These are phyloP conservation scores for Cytospora leucostoma DNA, from an alignment of 2,329 filamentous ascomycete genomes.

Conservation along the genomic window DNA sequence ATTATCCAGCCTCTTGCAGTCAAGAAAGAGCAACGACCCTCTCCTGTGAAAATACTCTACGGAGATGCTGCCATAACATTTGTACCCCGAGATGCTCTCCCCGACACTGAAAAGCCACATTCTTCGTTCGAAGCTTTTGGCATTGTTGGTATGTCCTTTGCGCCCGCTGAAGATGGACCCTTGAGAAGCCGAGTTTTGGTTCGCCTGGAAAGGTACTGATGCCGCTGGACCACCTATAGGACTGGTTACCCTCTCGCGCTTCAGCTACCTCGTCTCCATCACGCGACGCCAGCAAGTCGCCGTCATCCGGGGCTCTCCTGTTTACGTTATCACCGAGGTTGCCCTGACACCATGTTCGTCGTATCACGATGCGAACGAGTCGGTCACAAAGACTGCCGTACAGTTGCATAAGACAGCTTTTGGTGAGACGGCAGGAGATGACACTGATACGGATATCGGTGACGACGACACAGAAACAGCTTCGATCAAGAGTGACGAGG, in stretches of 20 bases:
- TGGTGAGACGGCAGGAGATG: slow-evolving; percentile 40
- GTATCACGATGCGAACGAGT: slow-evolving; percentile 69
- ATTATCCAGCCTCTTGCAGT: slow-evolving; percentile 71
- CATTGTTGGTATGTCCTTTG: slow-evolving; percentile 52
- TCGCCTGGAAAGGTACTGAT: slow-evolving; percentile 18
- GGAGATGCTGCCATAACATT: slow-evolving; percentile 53
- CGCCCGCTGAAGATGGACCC: background rate
- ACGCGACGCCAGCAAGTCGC: slow-evolving; percentile 86
- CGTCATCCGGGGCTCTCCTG: slow-evolving; percentile 75
- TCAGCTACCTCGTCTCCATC: slow-evolving; percentile 84
- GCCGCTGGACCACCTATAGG: slow-evolving; percentile 53
- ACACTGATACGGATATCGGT: slow-evolving; percentile 45
- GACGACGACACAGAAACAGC: slow-evolving; percentile 46
- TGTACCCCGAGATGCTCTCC: slow-evolving; percentile 47
- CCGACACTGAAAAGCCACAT: slow-evolving; percentile 47
- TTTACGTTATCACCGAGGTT: slow-evolving; percentile 88
- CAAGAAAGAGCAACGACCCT: slow-evolving; percentile 60
- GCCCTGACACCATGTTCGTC: slow-evolving; percentile 86
- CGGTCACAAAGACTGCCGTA: slow-evolving; percentile 63
- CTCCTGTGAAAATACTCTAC: slow-evolving; percentile 71
- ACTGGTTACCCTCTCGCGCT: slow-evolving; percentile 77
- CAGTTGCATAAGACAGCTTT: slow-evolving; percentile 39
- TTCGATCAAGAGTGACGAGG: slow-evolving; percentile 42
- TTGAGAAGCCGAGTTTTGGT: background rate
- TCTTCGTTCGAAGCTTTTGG: slow-evolving; percentile 62